Conservation (phyloP, 768 basidiomycete genomes). For the Pleurotus citrinopileatus region DNA sequence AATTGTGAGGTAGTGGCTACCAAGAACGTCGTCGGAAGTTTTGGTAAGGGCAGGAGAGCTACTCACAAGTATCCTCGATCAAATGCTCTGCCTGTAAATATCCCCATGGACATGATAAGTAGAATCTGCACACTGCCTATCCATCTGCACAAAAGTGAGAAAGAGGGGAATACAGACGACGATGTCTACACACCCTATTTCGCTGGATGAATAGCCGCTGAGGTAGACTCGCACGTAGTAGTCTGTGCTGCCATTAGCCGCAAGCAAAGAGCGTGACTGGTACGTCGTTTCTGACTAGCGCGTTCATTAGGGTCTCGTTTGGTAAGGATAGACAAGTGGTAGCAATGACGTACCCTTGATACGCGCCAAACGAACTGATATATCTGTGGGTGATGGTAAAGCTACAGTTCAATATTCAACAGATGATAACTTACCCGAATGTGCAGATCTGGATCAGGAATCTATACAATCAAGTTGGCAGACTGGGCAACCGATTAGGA, state of each 20-base stretch:
- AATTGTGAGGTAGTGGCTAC: constrained; percentile 26
- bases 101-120: constrained; percentile 40
- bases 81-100: constrained; percentile 45
- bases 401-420: neutral
- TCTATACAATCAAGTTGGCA: constrained; percentile 16
- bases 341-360: constrained; percentile 23
- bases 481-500: neutral
- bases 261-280: neutral
- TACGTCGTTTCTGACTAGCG: constrained; percentile 2
- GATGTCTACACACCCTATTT: constrained; percentile 29
- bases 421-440: constrained; percentile 32
- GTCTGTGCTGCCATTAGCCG: constrained; percentile 23
- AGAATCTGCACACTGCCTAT: constrained; percentile 51
- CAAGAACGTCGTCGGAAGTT: neutral
- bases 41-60: neutral
- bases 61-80: constrained; percentile 53
- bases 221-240: constrained; percentile 39
- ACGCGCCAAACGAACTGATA: constrained; percentile 33
- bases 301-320: constrained; percentile 11
- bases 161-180: constrained; percentile 5
- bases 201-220: constrained; percentile 28
- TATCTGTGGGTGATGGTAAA: constrained; percentile 23
- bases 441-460: constrained; percentile 40
- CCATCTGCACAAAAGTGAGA: constrained; percentile 21
- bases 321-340: constrained; percentile 20